Base-by-base conservation (phyloP, 371 early-diverging fungal genomes). In the Mortierella sp. region DNA sequence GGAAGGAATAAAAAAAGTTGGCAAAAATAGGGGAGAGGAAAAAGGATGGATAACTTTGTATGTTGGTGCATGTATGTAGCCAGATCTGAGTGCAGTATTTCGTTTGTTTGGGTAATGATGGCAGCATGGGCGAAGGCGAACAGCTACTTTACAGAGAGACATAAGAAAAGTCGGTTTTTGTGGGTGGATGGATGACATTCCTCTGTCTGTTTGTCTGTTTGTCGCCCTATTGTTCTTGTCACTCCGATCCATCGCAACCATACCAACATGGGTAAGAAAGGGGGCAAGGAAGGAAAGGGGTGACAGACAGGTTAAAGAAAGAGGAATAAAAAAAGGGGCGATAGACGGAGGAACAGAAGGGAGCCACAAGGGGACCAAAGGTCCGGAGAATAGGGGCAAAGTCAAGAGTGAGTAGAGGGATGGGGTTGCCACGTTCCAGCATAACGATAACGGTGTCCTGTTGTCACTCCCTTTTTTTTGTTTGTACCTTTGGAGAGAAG, bases 81-180 rank as follows among this genome's bases (percentile, higher is more conserved):
- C 38, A 21, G 65, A 7, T 6, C 35, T 38, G 38, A 65, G 54
- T 18, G 16, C 41, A 24, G 10, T 18, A 38, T 65, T 60, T 60
- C 32, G 12, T 32, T 32, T 32, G 6, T 14, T 16, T 35, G 16
- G 18, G 27, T 4, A 14, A 38, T 3, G 68, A 68, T 68, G 68
- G 38, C 68, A 68, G 41, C 68, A 68, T 68, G 63, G 63, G 63
- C 63, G 63, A 63, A 63, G 63, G 18, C 63, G 18, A 35, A 35
- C 63, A 18, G 29, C 3, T 29, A n/a, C n/a, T 55, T 8, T 58
- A 3, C 24, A 54, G 54, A 24, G 54, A 54, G 24, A 35, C 41
- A 41, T 24, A 14, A 21, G 2, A 21, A 12, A 35, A 10, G 41
- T 6, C 24, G 18, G 24, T 24, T 41, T 41, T 24, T 41, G 41